phyloP scores from a whole-genome alignment of 495 filamentous ascomycete species.

The Penicillium subrubescens region DNA sequence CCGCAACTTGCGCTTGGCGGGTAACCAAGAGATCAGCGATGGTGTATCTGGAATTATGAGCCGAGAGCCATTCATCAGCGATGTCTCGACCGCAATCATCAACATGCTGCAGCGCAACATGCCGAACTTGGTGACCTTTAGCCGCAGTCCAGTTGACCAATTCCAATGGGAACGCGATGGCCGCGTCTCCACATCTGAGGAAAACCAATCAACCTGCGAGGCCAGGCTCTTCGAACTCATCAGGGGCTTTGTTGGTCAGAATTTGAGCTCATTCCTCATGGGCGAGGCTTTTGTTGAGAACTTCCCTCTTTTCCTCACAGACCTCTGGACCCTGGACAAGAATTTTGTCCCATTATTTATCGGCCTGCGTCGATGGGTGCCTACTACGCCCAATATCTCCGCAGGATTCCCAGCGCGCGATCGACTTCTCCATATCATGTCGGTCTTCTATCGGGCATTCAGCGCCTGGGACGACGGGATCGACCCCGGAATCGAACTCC shows the following conservation, averaged over 20 bases:
- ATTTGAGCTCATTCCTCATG: slow-evolving; percentile 53
- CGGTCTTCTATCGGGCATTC: slow-evolving; percentile 53
- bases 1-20: slow-evolving; percentile 34
- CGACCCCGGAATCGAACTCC: slow-evolving; percentile 49
- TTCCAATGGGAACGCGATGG: slow-evolving; percentile 59
- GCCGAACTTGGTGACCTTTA: slow-evolving; percentile 59
- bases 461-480: slow-evolving; percentile 46
- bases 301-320: slow-evolving; percentile 53
- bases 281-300: slow-evolving; percentile 57
- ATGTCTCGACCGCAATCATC: slow-evolving; percentile 38
- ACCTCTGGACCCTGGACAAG: slow-evolving; percentile 58
- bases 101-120: slow-evolving; percentile 42
- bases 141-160: slow-evolving; percentile 61
- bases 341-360: slow-evolving; percentile 52
- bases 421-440: slow-evolving; percentile 49
- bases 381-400: slow-evolving; percentile 52
- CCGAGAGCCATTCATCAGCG: slow-evolving; percentile 44
- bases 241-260: slow-evolving; percentile 54
- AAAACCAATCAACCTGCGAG: slow-evolving; percentile 44
- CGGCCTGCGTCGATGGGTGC: slow-evolving; percentile 55
- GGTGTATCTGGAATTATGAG: slow-evolving; percentile 42
- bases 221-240: slow-evolving; percentile 56
- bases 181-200: slow-evolving; percentile 37
- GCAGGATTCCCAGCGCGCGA: slow-evolving; percentile 54
- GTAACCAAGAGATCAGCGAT: slow-evolving; percentile 38